Evolutionary conservation across 2,329 filamentous ascomycete genomes (phyloP).

Genomic region (Venturia pyrina): DNA sequence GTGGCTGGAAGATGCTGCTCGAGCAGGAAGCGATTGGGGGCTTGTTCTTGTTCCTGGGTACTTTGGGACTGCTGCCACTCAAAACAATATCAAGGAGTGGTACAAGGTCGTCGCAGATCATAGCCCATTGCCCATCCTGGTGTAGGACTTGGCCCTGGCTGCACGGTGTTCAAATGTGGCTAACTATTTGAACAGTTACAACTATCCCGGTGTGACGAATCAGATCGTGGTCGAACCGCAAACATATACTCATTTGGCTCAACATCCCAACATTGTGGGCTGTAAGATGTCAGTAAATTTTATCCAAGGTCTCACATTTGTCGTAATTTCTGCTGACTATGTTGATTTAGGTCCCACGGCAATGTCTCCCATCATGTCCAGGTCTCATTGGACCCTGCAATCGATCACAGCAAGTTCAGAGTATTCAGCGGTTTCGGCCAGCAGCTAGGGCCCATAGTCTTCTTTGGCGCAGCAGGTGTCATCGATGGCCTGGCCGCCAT

Average conservation of each 20-base stretch:
- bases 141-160: constrained; percentile 31
- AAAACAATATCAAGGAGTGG: constrained; percentile 52
- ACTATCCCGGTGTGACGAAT: constrained; percentile 53
- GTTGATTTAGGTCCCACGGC: constrained; percentile 34
- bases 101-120: constrained; percentile 50
- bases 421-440: constrained; percentile 57
- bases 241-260: constrained; percentile 48
- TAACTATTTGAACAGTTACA: constrained; percentile 37
- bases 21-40: constrained; percentile 51
- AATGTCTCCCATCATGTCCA: constrained; percentile 54
- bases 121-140: constrained; percentile 46
- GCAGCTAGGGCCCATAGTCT: constrained; percentile 52
- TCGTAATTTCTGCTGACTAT: not conserved
- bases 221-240: constrained; percentile 37
- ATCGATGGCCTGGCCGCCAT: constrained; percentile 59
- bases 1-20: constrained; percentile 44
- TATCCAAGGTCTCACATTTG: not conserved
- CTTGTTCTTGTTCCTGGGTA: constrained; percentile 56
- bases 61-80: constrained; percentile 49
- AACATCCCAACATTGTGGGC: constrained; percentile 57
- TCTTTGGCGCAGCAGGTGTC: constrained; percentile 54
- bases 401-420: constrained; percentile 49
- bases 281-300: constrained; percentile 48
- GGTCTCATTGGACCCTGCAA: constrained; percentile 48
- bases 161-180: not conserved